Base-by-base conservation (phyloP, 140 eudicot genomes). In the Bidens hawaiensis region DNA sequence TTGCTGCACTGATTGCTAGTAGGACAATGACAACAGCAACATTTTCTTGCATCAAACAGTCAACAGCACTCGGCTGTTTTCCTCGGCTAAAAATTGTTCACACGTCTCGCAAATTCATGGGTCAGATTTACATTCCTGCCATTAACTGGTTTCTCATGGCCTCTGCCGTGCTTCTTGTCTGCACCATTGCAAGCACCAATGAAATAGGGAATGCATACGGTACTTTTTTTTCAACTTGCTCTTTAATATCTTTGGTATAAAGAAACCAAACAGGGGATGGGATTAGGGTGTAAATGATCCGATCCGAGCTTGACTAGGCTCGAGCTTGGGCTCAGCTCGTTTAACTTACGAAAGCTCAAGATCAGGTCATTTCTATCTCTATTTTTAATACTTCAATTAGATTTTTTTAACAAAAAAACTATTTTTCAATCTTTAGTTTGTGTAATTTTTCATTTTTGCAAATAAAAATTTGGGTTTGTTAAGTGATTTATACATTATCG, bases 161-260 rank as follows among this genome's bases (percentile, higher is more conserved):
- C 26, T 77, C 76, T 36, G 76, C 95, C 23, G 62, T 91, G 31
- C 75, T 85, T 56, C 78, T 87, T 43, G 93, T 91, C 62, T 85
- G 95, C 82, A 79, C 85, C 54, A 85, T 91, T 52, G 84, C 96
- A 52, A 87, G 90, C 74, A 91, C 88, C 36, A 73, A 85, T 21
- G 98, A 91, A 81, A 87, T 91, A 22, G 98, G 96, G 50, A 91
- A 91, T 82, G 96, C 98, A 54, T 91, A 91, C 19, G 98, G 98
- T 70, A 50, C 63, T 54, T n/a, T n/a, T 21, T 72, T 34, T 41
- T 33, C 5, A 43, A 27, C 57, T 42, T 57, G 6, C 46, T 25
- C 11, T 68, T 62, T 22, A 33, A 31, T 77, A 26, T 54, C 6
- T 15, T 26, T 27, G 23, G 40, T 27, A 54, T 26, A 5, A 27